phyloP scores from a whole-genome alignment of 306 rosid species.

The Trichosanthes truncata region DNA sequence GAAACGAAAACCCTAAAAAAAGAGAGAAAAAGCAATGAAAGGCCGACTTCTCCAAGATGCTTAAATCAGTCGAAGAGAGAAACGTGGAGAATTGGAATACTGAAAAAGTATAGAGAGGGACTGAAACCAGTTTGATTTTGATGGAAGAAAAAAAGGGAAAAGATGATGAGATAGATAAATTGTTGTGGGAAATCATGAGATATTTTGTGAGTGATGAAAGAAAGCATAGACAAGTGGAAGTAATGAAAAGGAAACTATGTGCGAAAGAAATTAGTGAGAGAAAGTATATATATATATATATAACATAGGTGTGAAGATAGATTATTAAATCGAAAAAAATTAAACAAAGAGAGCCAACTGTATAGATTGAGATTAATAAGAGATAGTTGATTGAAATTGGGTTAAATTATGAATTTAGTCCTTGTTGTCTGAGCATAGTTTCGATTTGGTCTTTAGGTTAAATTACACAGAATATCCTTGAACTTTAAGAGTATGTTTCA shows the following conservation, averaged over 20 bases:
- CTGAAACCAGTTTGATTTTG: background rate
- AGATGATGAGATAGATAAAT: background rate
- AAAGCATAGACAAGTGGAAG: background rate
- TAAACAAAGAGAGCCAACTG: no score
- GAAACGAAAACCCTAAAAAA: background rate
- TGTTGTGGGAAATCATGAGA: background rate
- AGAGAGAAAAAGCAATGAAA: background rate
- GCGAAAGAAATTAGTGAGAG: background rate
- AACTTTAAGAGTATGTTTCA: no score
- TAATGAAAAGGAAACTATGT: background rate
- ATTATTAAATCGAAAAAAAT: no score
- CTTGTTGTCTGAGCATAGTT: no score
- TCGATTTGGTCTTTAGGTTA: no score
- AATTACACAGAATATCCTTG: no score
- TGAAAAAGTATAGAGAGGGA: background rate
- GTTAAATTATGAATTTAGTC: no score
- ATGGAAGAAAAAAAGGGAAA: background rate
- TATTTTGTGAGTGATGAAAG: background rate
- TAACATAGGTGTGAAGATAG: no score
- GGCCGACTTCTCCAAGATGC: background rate
- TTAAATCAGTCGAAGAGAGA: background rate
- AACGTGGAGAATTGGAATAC: constrained; percentile 4
- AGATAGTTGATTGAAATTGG: no score
- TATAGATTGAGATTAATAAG: no score
- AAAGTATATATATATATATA: no score